A percentile compares a stretch with the other conserved stretches of the same genome.
Evolutionary conservation across 2,329 filamentous ascomycete species (phyloP).

Genomic region (Ilyonectria destructans): DNA sequence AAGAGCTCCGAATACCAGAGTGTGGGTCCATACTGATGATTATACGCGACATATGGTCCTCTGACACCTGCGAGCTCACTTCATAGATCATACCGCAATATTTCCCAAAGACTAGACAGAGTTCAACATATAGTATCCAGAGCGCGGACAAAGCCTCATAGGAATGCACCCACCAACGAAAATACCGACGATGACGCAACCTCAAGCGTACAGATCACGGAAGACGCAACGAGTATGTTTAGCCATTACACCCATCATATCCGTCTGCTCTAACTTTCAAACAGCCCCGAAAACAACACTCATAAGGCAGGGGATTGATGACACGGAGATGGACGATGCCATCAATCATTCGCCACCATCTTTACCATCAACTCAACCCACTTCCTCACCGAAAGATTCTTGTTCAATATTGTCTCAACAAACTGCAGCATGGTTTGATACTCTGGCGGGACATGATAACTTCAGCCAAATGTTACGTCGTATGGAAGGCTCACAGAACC

Average conservation of each 20-base stretch:
- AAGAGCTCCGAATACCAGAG: background rate
- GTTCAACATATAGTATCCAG: background rate
- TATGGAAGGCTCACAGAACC: background rate
- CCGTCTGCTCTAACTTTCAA: background rate
- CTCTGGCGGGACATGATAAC: background rate
- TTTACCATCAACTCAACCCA: background rate
- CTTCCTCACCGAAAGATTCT: background rate
- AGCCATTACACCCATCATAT: too few relatives aligned
- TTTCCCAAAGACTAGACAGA: background rate
- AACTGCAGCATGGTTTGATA: background rate
- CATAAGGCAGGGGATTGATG: background rate
- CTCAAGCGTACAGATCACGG: background rate
- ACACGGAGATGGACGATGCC: background rate
- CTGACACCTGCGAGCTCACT: background rate
- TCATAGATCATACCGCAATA: background rate
- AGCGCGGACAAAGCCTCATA: background rate
- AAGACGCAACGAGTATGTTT: background rate
- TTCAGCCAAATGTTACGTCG: background rate
- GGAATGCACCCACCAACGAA: too few relatives aligned
- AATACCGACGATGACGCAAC: background rate
- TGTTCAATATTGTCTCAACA: background rate
- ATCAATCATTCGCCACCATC: background rate
- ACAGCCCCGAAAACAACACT: background rate
- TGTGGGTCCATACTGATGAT: background rate
- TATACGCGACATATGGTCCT: background rate